Conservation (phyloP, 169 alveolate species). For the Plasmodium vinckei region DNA sequence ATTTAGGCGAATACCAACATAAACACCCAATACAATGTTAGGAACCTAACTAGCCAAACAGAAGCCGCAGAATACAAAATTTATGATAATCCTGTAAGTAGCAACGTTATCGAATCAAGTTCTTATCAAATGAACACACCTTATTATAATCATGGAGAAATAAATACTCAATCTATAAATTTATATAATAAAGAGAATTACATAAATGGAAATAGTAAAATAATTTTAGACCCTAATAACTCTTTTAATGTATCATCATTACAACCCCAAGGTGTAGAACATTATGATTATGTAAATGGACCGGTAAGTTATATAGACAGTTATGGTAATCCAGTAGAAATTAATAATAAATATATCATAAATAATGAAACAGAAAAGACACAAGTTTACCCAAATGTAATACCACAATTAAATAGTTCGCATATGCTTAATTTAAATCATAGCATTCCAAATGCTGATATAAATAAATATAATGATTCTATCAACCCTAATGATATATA, state of each 20-base stretch:
- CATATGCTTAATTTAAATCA: conserved; percentile 3
- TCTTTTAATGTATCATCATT: conserved; percentile 30
- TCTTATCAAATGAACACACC: background rate
- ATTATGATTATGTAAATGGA: conserved; percentile 47
- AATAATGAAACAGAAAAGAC: conserved; percentile 17
- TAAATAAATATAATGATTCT: conserved; percentile 28
- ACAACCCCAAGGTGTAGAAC: conserved; percentile 5
- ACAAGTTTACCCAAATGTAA: conserved; percentile 3
- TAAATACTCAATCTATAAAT: conserved; percentile 27
- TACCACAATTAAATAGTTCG: conserved; percentile 29
- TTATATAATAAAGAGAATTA: conserved; percentile 16
- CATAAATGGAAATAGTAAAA: conserved; percentile 21
- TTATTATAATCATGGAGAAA: conserved; percentile 32
- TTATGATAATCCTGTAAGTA: conserved; percentile 18
- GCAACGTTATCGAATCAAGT: conserved; percentile 21
- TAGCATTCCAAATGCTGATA: background rate
- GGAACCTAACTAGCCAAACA: conserved; percentile 14
- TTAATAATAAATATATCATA: conserved; percentile 11
- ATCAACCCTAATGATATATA: conserved; percentile 17
- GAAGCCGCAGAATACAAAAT: conserved; percentile 21
- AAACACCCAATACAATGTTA: conserved; percentile 11
- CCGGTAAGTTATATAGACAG: conserved; percentile 24
- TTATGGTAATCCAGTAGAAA: conserved; percentile 17
- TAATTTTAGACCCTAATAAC: conserved; percentile 18
- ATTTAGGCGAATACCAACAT: conserved; percentile 20